These are phyloP conservation scores for Carex sylvatica DNA, from an alignment of 202 grass and related monocot genomes.

Conservation along the genomic window DNA sequence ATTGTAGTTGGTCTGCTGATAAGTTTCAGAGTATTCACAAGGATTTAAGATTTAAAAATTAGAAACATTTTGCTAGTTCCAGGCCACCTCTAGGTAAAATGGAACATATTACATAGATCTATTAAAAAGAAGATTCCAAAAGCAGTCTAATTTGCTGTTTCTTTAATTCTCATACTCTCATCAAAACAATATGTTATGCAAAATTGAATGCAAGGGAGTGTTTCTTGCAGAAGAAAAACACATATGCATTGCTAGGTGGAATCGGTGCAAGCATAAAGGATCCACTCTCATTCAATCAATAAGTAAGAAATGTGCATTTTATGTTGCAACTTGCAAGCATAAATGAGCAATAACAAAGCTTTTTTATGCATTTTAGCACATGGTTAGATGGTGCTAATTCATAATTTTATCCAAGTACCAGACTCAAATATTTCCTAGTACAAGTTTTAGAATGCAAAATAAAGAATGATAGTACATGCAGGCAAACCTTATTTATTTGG, in stretches of 20 bases:
- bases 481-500: neutral
- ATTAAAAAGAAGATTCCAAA: neutral
- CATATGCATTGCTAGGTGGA: too few species aligned
- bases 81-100: neutral
- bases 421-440: neutral
- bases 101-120: neutral
- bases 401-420: neutral
- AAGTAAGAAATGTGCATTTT: too few species aligned
- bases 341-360: too few species aligned
- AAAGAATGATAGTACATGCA: neutral
- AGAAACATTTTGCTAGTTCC: neutral
- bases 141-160: neutral
- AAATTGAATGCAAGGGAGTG: too few species aligned
- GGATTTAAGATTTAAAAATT: neutral
- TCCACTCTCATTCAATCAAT: too few species aligned
- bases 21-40: neutral
- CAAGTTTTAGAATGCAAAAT: neutral
- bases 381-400: neutral
- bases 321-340: too few species aligned
- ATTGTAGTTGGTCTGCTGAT: neutral
- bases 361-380: neutral
- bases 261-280: too few species aligned
- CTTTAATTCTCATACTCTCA: neutral
- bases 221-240: too few species aligned
- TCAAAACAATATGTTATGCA: too few species aligned